Percentiles rank a stretch among this genome's conserved stretches.
Conservation (phyloP, 768 basidiomycete genomes). For the Boletus bicolor region DNA sequence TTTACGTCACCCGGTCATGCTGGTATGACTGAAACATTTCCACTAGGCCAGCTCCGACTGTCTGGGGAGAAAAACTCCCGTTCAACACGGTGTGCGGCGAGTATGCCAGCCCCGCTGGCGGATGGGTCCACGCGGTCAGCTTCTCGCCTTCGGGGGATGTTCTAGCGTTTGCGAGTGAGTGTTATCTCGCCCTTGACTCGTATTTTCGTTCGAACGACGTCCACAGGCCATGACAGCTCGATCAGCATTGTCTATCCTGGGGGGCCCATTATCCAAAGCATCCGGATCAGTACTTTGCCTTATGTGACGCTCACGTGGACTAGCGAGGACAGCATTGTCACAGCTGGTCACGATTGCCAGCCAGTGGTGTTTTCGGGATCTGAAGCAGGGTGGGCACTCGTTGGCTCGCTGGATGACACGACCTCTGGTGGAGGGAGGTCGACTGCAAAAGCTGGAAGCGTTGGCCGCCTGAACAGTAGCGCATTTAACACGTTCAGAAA, state of each 20-base stretch:
- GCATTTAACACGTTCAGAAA: conserved; percentile 94
- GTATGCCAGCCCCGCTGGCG: conserved; percentile 82
- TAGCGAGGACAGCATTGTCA: conserved; percentile 75
- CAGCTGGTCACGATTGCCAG: conserved; percentile 97
- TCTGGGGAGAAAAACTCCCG: conserved; percentile 98
- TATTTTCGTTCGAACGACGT: conserved; percentile 2
- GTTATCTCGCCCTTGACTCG: not conserved
- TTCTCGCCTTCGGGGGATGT: conserved; percentile 97
- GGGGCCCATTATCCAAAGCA: conserved; percentile 66
- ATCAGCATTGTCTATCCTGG: conserved; percentile 90
- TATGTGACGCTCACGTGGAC: conserved; percentile 85
- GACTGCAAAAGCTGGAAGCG: conserved; percentile 39
- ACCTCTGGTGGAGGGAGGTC: conserved; percentile 39
- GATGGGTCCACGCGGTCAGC: conserved; percentile 95
- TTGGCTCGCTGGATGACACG: conserved; percentile 85
- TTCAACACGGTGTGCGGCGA: conserved; percentile 98
- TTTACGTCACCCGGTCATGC: not conserved
- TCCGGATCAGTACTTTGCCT: conserved; percentile 78
- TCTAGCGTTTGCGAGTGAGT: conserved; percentile 89
- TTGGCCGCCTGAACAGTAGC: conserved; percentile 83
- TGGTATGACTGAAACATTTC: conserved; percentile 7
- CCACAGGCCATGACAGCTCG: conserved; percentile 88
- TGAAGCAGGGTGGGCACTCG: conserved; percentile 71
- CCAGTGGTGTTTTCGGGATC: conserved; percentile 83
- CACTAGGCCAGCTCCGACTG: conserved; percentile 74